phyloP scores from a whole-genome alignment of 2,329 filamentous ascomycete species.

The Setomelanomma holmii region DNA sequence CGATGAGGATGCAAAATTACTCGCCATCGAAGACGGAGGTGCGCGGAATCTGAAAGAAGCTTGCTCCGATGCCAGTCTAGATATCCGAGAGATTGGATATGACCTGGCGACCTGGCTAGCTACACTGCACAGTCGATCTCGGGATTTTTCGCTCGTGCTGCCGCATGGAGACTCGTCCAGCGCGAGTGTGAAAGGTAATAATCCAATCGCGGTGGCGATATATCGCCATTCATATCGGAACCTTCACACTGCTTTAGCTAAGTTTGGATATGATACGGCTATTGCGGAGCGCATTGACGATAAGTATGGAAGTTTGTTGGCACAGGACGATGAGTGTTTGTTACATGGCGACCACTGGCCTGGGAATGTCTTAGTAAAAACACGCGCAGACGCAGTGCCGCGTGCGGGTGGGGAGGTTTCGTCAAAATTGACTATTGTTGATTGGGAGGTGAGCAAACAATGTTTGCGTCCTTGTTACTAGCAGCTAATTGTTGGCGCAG shows the following conservation, averaged over 20 bases:
- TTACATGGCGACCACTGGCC: slow-evolving; percentile 52
- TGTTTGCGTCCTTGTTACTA: too few species aligned
- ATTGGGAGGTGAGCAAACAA: slow-evolving; percentile 52
- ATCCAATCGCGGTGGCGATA: slow-evolving; percentile 32
- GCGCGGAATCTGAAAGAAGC: slow-evolving; percentile 39
- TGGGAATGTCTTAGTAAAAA: slow-evolving; percentile 43
- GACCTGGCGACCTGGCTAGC: slow-evolving; percentile 44
- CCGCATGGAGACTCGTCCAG: neutral
- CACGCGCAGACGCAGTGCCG: neutral
- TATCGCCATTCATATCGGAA: slow-evolving; percentile 42
- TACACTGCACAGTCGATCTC: slow-evolving; percentile 28
- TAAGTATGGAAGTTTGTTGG: slow-evolving; percentile 34
- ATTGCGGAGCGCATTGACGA: slow-evolving; percentile 36
- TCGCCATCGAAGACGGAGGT: slow-evolving; percentile 43
- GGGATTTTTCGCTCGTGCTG: slow-evolving; percentile 16
- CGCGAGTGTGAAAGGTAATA: slow-evolving; percentile 24
- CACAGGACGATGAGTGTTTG: slow-evolving; percentile 39
- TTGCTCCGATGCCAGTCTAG: slow-evolving; percentile 28
- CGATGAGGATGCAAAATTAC: slow-evolving; percentile 31
- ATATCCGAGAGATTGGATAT: slow-evolving; percentile 29
- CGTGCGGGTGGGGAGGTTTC: neutral
- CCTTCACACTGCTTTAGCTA: slow-evolving; percentile 27
- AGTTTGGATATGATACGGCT: slow-evolving; percentile 29
- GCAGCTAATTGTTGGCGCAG: too few species aligned
- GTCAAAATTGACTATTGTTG: slow-evolving; percentile 37